Conservation (phyloP, 169 alveolate species). For the Toxoplasma gondii region DNA sequence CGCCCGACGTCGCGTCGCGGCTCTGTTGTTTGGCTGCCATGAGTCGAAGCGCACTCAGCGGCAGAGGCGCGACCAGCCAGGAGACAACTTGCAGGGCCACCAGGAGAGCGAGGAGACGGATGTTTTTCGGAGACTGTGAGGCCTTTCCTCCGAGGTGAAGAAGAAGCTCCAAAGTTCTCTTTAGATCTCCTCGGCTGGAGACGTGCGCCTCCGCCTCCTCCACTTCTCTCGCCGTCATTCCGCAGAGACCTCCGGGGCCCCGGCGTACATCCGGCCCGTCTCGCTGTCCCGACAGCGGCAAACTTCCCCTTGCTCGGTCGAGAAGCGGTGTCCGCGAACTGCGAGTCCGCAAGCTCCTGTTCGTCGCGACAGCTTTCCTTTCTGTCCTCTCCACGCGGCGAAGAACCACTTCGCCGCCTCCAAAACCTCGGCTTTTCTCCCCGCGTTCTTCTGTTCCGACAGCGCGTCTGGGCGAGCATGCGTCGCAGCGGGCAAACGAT, state of each 20-base stretch:
- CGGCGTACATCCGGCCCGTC: too few relatives aligned
- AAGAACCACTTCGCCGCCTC: too few relatives aligned
- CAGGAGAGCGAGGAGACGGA: neutral
- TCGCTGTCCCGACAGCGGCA: too few relatives aligned
- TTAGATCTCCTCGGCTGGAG: neutral
- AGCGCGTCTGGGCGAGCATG: neutral
- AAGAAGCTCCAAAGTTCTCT: neutral
- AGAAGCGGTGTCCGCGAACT: too few relatives aligned
- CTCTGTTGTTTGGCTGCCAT: neutral
- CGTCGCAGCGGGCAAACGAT: neutral
- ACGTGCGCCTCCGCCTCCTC: neutral
- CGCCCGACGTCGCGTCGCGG: neutral
- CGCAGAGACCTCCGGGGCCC: too few relatives aligned
- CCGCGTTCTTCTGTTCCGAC: too few relatives aligned
- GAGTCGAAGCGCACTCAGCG: neutral
- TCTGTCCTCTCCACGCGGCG: too few relatives aligned
- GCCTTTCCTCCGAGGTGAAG: neutral
- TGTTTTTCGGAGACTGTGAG: neutral
- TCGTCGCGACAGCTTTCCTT: too few relatives aligned
- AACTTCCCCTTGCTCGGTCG: too few relatives aligned
- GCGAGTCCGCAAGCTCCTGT: too few relatives aligned
- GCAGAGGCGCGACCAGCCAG: neutral
- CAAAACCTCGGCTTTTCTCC: too few relatives aligned
- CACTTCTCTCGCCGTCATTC: too few relatives aligned
- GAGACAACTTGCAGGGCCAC: slow-evolving; percentile 7